Base-by-base conservation (phyloP, 129 eudicot species). In the Lonicera japonica region DNA sequence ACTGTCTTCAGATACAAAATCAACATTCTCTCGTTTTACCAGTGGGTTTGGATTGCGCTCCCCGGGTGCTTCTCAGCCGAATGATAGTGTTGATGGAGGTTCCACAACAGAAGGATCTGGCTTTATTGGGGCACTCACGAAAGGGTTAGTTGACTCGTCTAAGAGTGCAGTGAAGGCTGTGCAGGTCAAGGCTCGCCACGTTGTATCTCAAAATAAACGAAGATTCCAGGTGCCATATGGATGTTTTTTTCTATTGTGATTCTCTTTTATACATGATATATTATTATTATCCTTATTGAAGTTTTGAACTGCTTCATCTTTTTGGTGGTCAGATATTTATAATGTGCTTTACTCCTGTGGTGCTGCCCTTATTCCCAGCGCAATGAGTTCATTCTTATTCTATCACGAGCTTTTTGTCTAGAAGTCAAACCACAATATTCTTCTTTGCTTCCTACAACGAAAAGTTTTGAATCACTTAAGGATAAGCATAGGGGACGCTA, bases 161-260 rank as follows among this genome's bases (percentile, higher is more conserved):
- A 91, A 84, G 75, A 91, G 75, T 66, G 97, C 97, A 55, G 97
- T 84, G 66, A 91, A 82, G 80, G 97, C 94, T 65, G 97, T 91
- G 43, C 85, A 77, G 70, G 97, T 91, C 60, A 91, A 79, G 75
- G 97, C 97, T 55, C 95, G 97, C 5, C 97, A 87, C 79, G 97
- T 80, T 68, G 97, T 90, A 19, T 90, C 97, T 40, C 95, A 90
- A 77, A 87, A 91, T 60, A 91, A 91, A 72, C 71, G 97, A 84
- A 87, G 97, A 84, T 91, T 86, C 73, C 94, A 82, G 94, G 97
- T 86, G 58, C 8, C 17, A 19, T 65, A 10, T 60, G 25, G 23
- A 62, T 45, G 25, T 45, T 55, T 18, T n/a, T 54, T 57, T 21
- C 54, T 73, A 10, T 34, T 20, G 48, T 22, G 48, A 25, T 69